Evolutionary conservation across 768 basidiomycete species (phyloP).

Genomic region (Agaricus sinodeliciosus): DNA sequence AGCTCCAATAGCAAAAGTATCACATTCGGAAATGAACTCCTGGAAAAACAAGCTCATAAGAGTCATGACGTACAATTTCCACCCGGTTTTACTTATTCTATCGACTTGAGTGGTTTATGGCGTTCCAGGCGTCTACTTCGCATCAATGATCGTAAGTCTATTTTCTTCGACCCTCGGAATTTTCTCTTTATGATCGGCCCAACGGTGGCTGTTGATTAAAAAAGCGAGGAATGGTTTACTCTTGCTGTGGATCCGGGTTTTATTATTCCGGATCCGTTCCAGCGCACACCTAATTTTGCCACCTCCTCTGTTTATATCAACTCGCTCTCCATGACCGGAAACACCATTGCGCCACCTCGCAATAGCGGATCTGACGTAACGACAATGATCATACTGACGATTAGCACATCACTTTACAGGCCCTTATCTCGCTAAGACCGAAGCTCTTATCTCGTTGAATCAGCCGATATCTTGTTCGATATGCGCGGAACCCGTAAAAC

Average conservation of each 20-base stretch:
- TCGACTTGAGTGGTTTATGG: slow-evolving; percentile 49
- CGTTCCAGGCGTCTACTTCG: slow-evolving; percentile 57
- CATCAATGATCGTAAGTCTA: slow-evolving; percentile 46
- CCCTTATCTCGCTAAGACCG: slow-evolving; percentile 42
- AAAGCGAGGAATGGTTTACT: too few species aligned
- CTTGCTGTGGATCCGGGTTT: too few species aligned
- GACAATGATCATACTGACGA: neutral
- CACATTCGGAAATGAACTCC: neutral
- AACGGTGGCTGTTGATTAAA: too few species aligned
- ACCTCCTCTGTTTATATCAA: neutral
- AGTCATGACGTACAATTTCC: slow-evolving; percentile 28
- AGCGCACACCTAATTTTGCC: too few species aligned
- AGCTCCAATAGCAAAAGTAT: neutral
- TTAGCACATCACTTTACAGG: slow-evolving; percentile 42
- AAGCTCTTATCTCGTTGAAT: slow-evolving; percentile 30
- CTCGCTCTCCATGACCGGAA: neutral
- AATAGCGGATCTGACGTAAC: neutral
- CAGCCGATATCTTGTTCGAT: slow-evolving; percentile 35
- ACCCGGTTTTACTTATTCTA: slow-evolving; percentile 38
- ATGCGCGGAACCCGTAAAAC: slow-evolving; percentile 34
- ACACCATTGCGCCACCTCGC: neutral
- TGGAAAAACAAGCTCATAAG: neutral
- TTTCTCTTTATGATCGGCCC: neutral
- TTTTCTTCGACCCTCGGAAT: neutral
- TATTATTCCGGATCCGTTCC: too few species aligned